Evolutionary conservation across 176 grass and related monocot genomes (phyloP), one percentile per base, ranked within the genome.

Genomic region (Zizania latifolia): DNA sequence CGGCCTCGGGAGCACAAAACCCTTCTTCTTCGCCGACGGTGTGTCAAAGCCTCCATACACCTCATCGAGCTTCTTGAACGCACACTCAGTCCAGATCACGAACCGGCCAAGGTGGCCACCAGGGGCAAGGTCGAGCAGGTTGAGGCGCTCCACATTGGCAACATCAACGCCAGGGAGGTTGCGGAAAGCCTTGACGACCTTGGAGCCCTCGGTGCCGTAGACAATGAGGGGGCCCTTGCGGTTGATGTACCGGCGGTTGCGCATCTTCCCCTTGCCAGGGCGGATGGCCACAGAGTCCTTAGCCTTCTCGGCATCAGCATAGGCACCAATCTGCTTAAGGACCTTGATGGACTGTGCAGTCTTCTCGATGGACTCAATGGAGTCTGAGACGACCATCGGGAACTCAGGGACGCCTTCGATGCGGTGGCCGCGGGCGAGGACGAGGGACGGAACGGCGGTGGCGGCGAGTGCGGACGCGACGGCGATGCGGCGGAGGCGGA

Each of bases 11-110:
- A 97, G 77, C 7, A 93, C 74, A n/a, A 93, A 97, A 5, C 90
- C 83, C 86, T 97, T 97, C 83, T 97, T 97, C 88, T 89, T 97
- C 6, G 59, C 65, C 0, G 94, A 87, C 0, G 83, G 81, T 2
- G 87, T 62, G 0, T 97, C 88, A 0, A 97, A 83, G 54, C 88
- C 87, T 7, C 94, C 90, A 8, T 84, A 97, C 5, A 93, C 83
- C 38, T 84, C 82, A 2, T 97, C 90, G 0, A 97, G 81, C 88
- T 97, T 97, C 83, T 97, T 92, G 62, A 97, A 93, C 0, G 94
- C 94, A 0, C 73, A 89, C 81, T 93, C 89, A 9, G 93, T 97
- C 93, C 93, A 97, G 74, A 97, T 90, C 29, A 97, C 87, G 22
- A 97, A 97, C 12, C 90, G 67, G 8, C 93, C 93, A 37, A 97